A percentile compares a stretch with the other conserved stretches of the same genome.
Evolutionary conservation across 2,329 filamentous ascomycete species (phyloP).

Genomic region (Colletotrichum tofieldiae): DNA sequence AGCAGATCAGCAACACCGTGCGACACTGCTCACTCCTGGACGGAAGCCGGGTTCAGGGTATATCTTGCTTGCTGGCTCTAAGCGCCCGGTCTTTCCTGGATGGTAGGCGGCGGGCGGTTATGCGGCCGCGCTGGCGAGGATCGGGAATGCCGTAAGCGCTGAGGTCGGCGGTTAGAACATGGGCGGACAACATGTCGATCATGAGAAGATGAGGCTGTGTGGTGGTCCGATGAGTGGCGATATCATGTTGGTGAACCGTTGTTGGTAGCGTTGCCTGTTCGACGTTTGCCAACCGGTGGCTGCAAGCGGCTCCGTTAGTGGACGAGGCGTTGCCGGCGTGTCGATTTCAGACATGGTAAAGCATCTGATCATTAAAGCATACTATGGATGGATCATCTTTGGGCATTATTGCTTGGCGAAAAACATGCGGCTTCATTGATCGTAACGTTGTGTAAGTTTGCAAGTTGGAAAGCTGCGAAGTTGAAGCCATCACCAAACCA

Average conservation of each 20-base stretch:
- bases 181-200: not conserved
- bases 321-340: not conserved
- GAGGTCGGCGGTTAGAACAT: not conserved
- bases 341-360: not conserved
- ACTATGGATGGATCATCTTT: not conserved
- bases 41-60: not conserved
- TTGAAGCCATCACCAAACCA: constrained; percentile 28
- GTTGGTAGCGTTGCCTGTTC: not conserved
- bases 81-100: not conserved
- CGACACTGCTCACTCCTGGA: not conserved
- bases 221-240: not conserved
- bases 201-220: not conserved
- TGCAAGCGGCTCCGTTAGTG: not conserved
- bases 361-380: too few relatives aligned
- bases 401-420: too few relatives aligned
- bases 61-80: not conserved
- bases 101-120: constrained; percentile 7
- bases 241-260: not conserved
- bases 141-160: constrained; percentile 1
- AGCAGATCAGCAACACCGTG: not conserved
- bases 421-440: not conserved
- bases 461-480: not conserved
- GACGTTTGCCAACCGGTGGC: not conserved
- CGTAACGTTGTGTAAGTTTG: not conserved
- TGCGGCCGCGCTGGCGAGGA: not conserved